A percentile compares a stretch with the other conserved stretches of the same genome.
phyloP scores from a whole-genome alignment of 2,329 filamentous ascomycete genomes.

The Microdochium nivale region DNA sequence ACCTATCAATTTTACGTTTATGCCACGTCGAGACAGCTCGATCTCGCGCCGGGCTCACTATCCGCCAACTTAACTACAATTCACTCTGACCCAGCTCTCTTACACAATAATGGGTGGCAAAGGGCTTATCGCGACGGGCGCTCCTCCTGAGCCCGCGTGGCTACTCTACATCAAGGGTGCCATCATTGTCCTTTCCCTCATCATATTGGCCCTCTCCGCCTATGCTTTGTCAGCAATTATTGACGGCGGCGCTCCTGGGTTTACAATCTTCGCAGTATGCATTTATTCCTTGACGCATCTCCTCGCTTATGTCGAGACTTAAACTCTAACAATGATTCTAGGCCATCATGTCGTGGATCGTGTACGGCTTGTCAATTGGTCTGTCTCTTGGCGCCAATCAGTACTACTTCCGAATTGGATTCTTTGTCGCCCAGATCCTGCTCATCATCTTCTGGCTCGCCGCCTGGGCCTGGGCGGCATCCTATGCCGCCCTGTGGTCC shows the following conservation, averaged over 20 bases:
- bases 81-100: slow-evolving; percentile 3
- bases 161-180: slow-evolving; percentile 27
- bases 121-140: slow-evolving; percentile 27
- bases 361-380: slow-evolving; percentile 27
- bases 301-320: slow-evolving; percentile 5
- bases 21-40: too few species aligned
- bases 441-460: slow-evolving; percentile 34
- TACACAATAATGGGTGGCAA: slow-evolving; percentile 13
- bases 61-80: too few species aligned
- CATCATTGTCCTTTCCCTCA: slow-evolving; percentile 29
- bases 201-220: slow-evolving; percentile 28
- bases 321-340: slow-evolving; percentile 10
- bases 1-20: too few species aligned
- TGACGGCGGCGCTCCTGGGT: slow-evolving; percentile 24
- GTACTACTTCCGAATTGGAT: slow-evolving; percentile 28
- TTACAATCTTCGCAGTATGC: slow-evolving; percentile 38
- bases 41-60: too few species aligned
- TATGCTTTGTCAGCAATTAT: slow-evolving; percentile 28
- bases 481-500: slow-evolving; percentile 17
- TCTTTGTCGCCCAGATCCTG: slow-evolving; percentile 26
- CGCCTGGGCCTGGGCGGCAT: slow-evolving; percentile 32
- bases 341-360: slow-evolving; percentile 30
- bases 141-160: slow-evolving; percentile 25
- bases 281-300: slow-evolving; percentile 12
- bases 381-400: slow-evolving; percentile 25